Conservation (phyloP, 2,329 filamentous ascomycete genomes). For the Tolypocladium inflatum region DNA sequence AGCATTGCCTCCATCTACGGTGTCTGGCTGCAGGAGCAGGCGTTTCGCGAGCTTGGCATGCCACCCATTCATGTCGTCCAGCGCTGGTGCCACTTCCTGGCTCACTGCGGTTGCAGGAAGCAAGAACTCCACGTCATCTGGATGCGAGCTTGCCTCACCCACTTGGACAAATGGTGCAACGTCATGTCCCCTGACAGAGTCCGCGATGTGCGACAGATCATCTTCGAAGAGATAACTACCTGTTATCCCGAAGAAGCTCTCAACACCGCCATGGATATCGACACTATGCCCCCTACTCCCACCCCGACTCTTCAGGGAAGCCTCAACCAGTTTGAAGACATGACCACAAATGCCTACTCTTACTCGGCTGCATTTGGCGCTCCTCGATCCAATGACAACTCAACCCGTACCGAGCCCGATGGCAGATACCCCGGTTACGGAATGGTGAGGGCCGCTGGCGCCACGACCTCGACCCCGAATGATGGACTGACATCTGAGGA, state of each 20-base stretch:
- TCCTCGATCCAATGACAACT: background rate
- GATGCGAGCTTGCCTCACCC: background rate
- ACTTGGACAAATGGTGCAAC: background rate
- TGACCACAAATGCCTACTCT: too few species aligned
- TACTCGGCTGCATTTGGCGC: background rate
- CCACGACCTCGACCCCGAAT: background rate
- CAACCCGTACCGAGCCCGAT: background rate
- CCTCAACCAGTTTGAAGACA: background rate
- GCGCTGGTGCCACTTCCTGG: background rate
- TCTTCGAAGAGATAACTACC: background rate
- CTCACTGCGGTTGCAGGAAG: background rate
- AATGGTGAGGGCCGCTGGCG: background rate
- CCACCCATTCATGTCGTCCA: background rate
- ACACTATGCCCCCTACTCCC: background rate
- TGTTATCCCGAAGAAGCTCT: background rate
- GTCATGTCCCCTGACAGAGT: background rate
- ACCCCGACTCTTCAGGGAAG: background rate
- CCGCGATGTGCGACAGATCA: background rate
- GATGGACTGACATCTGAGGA: background rate
- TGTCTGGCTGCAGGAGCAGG: constrained; percentile 17
- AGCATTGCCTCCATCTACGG: constrained; percentile 14
- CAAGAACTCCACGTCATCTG: background rate
- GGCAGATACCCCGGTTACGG: background rate
- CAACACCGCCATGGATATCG: background rate
- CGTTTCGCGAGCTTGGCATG: background rate